A percentile compares a stretch with the other conserved stretches of the same genome.
These are phyloP conservation scores for Chionographis japonica DNA, from an alignment of 106 monocot species.

Conservation along the genomic window DNA sequence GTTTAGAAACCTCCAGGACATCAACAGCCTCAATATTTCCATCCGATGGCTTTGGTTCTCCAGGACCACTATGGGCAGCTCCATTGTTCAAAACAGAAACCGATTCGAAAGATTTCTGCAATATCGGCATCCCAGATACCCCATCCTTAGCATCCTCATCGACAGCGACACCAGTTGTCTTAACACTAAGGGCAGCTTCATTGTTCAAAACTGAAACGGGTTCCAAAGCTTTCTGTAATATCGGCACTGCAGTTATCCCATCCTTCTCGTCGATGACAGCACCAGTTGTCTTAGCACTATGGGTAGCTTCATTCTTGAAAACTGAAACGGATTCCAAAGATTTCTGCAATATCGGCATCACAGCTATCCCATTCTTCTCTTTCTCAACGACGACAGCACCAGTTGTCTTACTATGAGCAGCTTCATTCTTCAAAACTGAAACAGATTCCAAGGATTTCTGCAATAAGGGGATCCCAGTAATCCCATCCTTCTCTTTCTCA, in stretches of 20 bases:
- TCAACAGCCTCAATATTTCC: conserved; percentile 20
- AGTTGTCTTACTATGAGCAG: no score
- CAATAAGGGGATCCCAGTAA: not conserved
- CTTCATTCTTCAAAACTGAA: not conserved
- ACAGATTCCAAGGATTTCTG: conserved; percentile 7
- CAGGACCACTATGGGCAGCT: conserved; percentile 9
- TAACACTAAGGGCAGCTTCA: conserved; percentile 5
- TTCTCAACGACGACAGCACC: no score
- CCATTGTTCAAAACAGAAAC: conserved; percentile 30
- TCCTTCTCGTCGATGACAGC: conserved; percentile 25
- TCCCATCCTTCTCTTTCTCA: no score
- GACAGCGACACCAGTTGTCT: conserved; percentile 1
- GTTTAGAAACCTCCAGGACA: conserved; percentile 19
- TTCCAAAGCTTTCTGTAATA: conserved; percentile 23
- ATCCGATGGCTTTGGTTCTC: conserved; percentile 10
- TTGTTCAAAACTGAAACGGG: conserved; percentile 22
- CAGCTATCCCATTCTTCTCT: not conserved
- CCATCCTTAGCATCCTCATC: conserved; percentile 27
- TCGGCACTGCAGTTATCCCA: conserved; percentile 2
- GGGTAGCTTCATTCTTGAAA: no score
- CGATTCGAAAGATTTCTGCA: conserved; percentile 23
- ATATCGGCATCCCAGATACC: conserved; percentile 1
- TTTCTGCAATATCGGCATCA: not conserved
- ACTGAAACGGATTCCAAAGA: not conserved
- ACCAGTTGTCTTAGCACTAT: not conserved